A percentile compares a stretch with the other conserved stretches of the same genome.
Evolutionary conservation across 2,329 filamentous ascomycete genomes (phyloP).

Genomic region (Cercospora sesami): DNA sequence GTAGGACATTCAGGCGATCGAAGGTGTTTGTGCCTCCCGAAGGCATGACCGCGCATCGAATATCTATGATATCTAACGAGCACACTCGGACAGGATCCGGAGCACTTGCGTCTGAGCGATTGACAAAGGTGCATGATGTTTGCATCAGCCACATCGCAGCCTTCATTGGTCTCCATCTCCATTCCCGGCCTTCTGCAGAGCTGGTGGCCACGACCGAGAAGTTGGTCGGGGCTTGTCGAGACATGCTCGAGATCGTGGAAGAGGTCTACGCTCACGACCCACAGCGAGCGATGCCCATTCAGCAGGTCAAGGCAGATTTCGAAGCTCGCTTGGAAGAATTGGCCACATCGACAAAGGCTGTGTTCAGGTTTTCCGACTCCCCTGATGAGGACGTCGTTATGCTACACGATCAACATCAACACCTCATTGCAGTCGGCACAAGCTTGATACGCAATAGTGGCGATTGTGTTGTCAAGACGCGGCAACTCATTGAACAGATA

Average conservation of each 20-base stretch:
- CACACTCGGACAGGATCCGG: conserved; percentile 40
- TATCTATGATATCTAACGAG: conserved; percentile 34
- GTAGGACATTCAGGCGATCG: conserved; percentile 13
- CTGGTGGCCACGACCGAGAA: conserved; percentile 79
- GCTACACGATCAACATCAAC: conserved; percentile 55
- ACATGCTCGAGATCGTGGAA: conserved; percentile 76
- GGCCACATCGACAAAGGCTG: conserved; percentile 76
- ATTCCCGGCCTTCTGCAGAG: conserved; percentile 86
- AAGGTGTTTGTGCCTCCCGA: conserved; percentile 25
- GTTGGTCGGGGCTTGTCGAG: conserved; percentile 76
- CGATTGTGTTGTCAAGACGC: conserved; percentile 85
- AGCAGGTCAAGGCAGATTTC: conserved; percentile 71
- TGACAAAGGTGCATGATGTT: conserved; percentile 77
- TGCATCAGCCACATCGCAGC: conserved; percentile 90
- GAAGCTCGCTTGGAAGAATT: conserved; percentile 77
- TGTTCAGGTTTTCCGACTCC: conserved; percentile 67
- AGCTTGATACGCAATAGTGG: conserved; percentile 71
- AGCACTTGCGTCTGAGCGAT: conserved; percentile 78
- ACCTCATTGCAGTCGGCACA: conserved; percentile 35
- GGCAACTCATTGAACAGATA: conserved; percentile 79
- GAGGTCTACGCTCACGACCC: conserved; percentile 77
- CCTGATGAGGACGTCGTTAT: conserved; percentile 75
- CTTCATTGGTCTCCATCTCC: conserved; percentile 89
- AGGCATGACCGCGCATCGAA: conserved; percentile 33
- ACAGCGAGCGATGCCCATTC: conserved; percentile 65